Base-by-base conservation (phyloP, 176 grass and related monocot species). In the Ensete ventricosum region DNA sequence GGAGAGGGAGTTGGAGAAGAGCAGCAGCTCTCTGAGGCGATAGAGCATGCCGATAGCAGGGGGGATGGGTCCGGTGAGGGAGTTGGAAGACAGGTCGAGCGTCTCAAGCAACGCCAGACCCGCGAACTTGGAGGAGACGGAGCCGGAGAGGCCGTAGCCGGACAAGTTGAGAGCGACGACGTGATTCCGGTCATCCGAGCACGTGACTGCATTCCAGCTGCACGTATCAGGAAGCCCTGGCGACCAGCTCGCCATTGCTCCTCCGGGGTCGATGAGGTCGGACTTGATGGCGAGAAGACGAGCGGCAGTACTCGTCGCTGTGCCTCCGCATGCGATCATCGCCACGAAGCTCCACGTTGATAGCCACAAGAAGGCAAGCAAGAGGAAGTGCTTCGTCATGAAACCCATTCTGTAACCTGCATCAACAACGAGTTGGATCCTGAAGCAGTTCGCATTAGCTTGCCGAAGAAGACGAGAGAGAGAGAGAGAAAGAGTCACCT, bases 11-110 rank as follows among this genome's bases (percentile, higher is more conserved):
- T 98, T 98, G 73, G 94, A 93, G 90, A 87, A 93, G 73, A 98
- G 88, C 26, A 88, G 77, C 84, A 93, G 65, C 24, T 76, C 79
- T 79, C 68, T 88, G 76, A 98, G 84, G 77, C 87, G 91, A 55
- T 77, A 53, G 77, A 98, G 82, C 86, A 75, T 78, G 22, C 86
- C 84, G 26, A 98, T 63, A 76, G 87, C 90, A 14, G 64, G 48
- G 2, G 94, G 90, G 73, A 98, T 85, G 9, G 72, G 50, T 53
- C 90, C 94, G 19, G 88, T 69, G 63, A 98, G 84, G 49, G 82
- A 85, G 74, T 98, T 93, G 29, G 94, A 98, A 23, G 94, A 98
- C 22, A 98, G 2, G 62, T 98, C 94, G 1, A 98, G 87, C 66
- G 81, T 70, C 80, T 98, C 86, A 2, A 98, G 51, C 50, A 72